phyloP scores from a whole-genome alignment of 2,329 filamentous ascomycete species.

The Trichoderma arundinaceum region DNA sequence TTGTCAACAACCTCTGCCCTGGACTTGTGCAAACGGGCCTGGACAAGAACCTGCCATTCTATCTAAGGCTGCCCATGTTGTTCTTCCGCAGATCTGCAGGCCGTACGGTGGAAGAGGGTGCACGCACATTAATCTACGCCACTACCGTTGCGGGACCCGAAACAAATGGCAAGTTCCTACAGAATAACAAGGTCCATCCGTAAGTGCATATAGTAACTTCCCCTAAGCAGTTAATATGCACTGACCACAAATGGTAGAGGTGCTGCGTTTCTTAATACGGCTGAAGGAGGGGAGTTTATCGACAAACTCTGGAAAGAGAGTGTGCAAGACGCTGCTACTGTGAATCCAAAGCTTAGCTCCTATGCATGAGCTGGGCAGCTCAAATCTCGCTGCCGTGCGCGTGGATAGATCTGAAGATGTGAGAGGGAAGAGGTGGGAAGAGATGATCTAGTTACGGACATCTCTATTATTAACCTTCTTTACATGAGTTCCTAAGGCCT shows the following conservation, averaged over 20 bases:
- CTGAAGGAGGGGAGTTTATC: neutral
- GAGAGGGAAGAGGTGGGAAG: too few relatives aligned
- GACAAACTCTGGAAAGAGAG: slow-evolving; percentile 11
- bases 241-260: neutral
- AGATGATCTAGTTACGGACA: too few relatives aligned
- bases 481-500: too few relatives aligned
- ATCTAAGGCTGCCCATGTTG: neutral
- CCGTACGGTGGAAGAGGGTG: slow-evolving; percentile 17
- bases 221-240: neutral
- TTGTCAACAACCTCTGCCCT: slow-evolving; percentile 17
- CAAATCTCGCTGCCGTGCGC: too few relatives aligned
- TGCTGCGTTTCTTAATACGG: slow-evolving; percentile 4
- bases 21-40: slow-evolving; percentile 15
- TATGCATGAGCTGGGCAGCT: neutral
- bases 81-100: neutral
- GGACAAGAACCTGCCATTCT: slow-evolving; percentile 23
- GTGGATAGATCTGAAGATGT: too few relatives aligned
- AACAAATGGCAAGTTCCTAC: slow-evolving; percentile 11
- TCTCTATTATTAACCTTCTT: too few relatives aligned
- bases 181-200: slow-evolving; percentile 17
- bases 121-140: slow-evolving; percentile 10
- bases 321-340: neutral
- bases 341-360: neutral
- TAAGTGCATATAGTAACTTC: neutral
- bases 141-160: neutral